These are phyloP conservation scores for Royoungia palumana DNA, from an alignment of 768 basidiomycete genomes.

Conservation along the genomic window DNA sequence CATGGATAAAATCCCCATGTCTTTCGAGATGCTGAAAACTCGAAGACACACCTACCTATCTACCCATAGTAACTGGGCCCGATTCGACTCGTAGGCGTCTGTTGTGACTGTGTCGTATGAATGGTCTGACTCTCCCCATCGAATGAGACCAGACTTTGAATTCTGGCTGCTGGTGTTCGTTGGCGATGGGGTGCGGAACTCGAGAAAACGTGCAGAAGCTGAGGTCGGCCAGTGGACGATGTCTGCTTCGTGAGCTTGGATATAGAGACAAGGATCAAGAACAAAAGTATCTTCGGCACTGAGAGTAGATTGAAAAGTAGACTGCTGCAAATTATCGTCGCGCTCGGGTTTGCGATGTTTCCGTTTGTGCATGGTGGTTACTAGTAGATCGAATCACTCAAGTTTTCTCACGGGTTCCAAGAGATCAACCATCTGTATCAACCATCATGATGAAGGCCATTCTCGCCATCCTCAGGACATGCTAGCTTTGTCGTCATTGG, in stretches of 20 bases:
- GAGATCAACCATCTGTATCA: too few relatives aligned
- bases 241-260: conserved; percentile 79
- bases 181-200: conserved; percentile 19
- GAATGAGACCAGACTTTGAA: conserved; percentile 35
- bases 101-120: conserved; percentile 4
- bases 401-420: too few relatives aligned
- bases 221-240: conserved; percentile 55
- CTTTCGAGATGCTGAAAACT: conserved; percentile 7
- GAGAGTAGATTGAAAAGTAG: not conserved
- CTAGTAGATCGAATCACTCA: too few relatives aligned
- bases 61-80: conserved; percentile 55
- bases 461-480: too few relatives aligned
- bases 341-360: conserved; percentile 18
- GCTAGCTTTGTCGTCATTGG: too few relatives aligned
- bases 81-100: not conserved
- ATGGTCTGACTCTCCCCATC: conserved; percentile 25
- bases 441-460: too few relatives aligned
- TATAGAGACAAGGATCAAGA: conserved; percentile 37
- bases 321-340: conserved; percentile 11
- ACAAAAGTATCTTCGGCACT: not conserved
- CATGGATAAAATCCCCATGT: conserved; percentile 5
- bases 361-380: conserved; percentile 23
- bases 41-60: conserved; percentile 68
- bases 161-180: conserved; percentile 5
- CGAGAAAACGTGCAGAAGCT: conserved; percentile 33